Base-by-base conservation (phyloP, 257 asterid genomes). In the Vinca minor region DNA sequence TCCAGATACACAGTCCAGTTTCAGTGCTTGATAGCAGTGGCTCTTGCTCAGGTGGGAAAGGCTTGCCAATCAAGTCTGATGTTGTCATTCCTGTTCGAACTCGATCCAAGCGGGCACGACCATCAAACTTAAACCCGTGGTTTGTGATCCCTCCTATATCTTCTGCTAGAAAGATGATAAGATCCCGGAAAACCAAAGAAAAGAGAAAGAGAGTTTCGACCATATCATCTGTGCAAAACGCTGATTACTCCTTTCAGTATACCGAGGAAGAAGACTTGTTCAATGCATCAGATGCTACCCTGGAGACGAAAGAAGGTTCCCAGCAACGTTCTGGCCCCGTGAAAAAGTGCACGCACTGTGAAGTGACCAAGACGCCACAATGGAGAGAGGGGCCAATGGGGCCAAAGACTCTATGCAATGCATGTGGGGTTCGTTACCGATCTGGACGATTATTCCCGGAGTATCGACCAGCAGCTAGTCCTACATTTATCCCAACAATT, bases 361-460 rank as follows among this genome's bases (percentile, higher is more conserved):
- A 87, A 73, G 84, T 80, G 34, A 80, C 89, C 31, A 83, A 78
- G 77, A 89, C 97, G 0, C 97, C 97, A 8, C 97, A 89, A 68
- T 89, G 97, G 95, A 79, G 97, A 53, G 95, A 85, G 84, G 97
- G 97, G 15, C 97, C 97, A 0, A 8, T 71, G 77, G 97, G 97
- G 3, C 95, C 91, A 0, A 85, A 81, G 82, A 87, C 94, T 1
- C 78, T 89, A 11, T 89, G 97, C 83, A 89, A 89, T n/a, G 97
- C 97, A 1, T 89, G 97, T 54, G 97, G 97, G 8, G 97, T 89
- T 29, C 84, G 97, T 4, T 83, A 78, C 70, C 72, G 97, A 20
- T 89, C 97, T 0, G 95, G 97, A 12, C 87, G 95, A 13, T 74
- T 89, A 2, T 82, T 65, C 47, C 95, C 97, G 0, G 97, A 89